Evolutionary conservation across 2,329 filamentous ascomycete genomes (phyloP).

Genomic region (Aspergillus aculeatinus): DNA sequence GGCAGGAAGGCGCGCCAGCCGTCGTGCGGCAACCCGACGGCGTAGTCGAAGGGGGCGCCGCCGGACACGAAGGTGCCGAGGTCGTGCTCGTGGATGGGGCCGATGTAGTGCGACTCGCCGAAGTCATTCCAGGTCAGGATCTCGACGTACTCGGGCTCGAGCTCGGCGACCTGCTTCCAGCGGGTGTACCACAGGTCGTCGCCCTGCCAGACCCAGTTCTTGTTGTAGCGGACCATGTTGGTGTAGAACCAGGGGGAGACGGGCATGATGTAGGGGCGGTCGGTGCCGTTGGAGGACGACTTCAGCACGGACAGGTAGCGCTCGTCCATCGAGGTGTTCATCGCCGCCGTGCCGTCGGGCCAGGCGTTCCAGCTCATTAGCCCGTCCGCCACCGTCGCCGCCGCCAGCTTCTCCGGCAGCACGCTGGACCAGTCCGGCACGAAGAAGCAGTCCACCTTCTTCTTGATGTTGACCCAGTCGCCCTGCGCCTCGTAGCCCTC

Average conservation of each 20-base stretch:
- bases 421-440: conserved; percentile 49
- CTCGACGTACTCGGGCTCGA: conserved; percentile 54
- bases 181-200: conserved; percentile 62
- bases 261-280: conserved; percentile 53
- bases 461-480: conserved; percentile 49
- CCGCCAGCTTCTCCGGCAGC: conserved; percentile 26
- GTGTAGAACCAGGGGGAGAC: conserved; percentile 60
- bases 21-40: conserved; percentile 30
- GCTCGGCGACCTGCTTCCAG: conserved; percentile 55
- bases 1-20: conserved; percentile 35
- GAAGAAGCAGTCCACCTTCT: conserved; percentile 41
- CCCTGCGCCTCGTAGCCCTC: conserved; percentile 44
- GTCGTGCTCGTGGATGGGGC: conserved; percentile 47
- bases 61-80: conserved; percentile 36
- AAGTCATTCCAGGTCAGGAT: conserved; percentile 64
- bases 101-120: conserved; percentile 61
- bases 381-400: conserved; percentile 33
- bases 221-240: conserved; percentile 55
- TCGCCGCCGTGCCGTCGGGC: conserved; percentile 39
- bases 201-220: conserved; percentile 64
- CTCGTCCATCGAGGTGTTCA: conserved; percentile 39
- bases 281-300: conserved; percentile 25
- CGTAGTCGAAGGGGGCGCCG: conserved; percentile 43
- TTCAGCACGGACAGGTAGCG: conserved; percentile 39
- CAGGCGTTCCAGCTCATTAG: conserved; percentile 47